These are phyloP conservation scores for Thalassiosira oceanica DNA, from an alignment of 352 stramenopile genomes.

Conservation along the genomic window DNA sequence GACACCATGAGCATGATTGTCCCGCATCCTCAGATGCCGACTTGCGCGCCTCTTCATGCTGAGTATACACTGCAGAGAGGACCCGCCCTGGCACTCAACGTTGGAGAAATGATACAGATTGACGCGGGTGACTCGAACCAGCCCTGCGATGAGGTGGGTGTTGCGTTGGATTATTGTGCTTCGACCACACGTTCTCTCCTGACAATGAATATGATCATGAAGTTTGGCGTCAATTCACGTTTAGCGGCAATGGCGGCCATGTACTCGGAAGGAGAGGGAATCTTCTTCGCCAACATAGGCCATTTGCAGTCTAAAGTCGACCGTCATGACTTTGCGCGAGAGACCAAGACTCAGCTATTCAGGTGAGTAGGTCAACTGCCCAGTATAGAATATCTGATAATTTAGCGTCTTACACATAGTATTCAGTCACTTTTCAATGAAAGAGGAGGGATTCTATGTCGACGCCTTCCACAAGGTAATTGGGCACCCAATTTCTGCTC, in stretches of 20 bases:
- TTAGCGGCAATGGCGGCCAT: constrained; percentile 30
- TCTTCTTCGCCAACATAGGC: constrained; percentile 37
- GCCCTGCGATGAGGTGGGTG: too few relatives aligned
- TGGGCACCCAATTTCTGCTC: background rate
- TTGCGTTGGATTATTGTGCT: too few relatives aligned
- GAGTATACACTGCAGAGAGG: constrained; percentile 32
- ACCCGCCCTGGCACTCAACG: background rate
- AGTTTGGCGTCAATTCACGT: constrained; percentile 58
- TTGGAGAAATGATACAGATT: background rate
- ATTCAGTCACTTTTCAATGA: constrained; percentile 55
- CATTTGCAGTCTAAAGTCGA: constrained; percentile 43
- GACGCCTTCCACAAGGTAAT: constrained; percentile 48
- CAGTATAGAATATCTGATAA: too few relatives aligned
- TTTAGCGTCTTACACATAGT: too few relatives aligned
- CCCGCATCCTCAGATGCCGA: constrained; percentile 23
- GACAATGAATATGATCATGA: too few relatives aligned
- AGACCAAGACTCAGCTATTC: constrained; percentile 45
- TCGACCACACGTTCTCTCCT: too few relatives aligned
- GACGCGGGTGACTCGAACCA: too few relatives aligned
- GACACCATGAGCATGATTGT: constrained; percentile 41
- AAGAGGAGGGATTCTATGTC: constrained; percentile 43
- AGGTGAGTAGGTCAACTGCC: background rate
- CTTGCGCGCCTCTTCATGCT: too few relatives aligned
- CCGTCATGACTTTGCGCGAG: constrained; percentile 21
- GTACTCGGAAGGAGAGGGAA: constrained; percentile 43